Conservation (phyloP, 2,329 filamentous ascomycete species). For the Aureobasidium zeae region DNA sequence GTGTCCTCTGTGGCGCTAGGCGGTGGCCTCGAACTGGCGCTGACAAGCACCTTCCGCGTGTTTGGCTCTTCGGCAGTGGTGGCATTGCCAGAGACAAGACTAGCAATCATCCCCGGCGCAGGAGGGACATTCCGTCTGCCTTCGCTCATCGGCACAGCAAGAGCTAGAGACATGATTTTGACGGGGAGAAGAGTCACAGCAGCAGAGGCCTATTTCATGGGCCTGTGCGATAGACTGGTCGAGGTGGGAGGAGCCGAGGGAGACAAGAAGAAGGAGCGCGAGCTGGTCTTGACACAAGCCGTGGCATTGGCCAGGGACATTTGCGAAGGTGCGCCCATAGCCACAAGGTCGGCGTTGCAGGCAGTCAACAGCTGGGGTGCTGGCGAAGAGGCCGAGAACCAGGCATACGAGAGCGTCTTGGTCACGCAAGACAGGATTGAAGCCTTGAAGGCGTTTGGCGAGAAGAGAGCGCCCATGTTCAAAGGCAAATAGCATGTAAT, state of each 20-base stretch:
- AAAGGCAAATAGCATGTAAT: slow-evolving; percentile 48
- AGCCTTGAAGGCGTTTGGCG: slow-evolving; percentile 74
- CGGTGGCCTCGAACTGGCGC: slow-evolving; percentile 84
- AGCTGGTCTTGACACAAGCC: slow-evolving; percentile 63
- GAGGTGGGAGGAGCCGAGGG: slow-evolving; percentile 58
- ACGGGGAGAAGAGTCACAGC: slow-evolving; percentile 79
- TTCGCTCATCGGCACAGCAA: slow-evolving; percentile 63
- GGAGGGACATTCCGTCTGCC: slow-evolving; percentile 87
- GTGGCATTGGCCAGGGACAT: slow-evolving; percentile 74
- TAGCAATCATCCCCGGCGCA: slow-evolving; percentile 90
- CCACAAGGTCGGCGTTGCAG: slow-evolving; percentile 66
- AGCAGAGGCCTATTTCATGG: slow-evolving; percentile 82
- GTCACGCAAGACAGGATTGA: slow-evolving; percentile 79
- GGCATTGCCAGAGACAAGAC: slow-evolving; percentile 79
- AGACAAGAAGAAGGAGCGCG: slow-evolving; percentile 42
- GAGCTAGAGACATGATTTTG: slow-evolving; percentile 82
- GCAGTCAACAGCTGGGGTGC: slow-evolving; percentile 60
- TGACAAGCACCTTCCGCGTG: slow-evolving; percentile 82
- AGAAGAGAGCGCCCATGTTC: slow-evolving; percentile 64
- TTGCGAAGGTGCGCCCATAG: slow-evolving; percentile 80
- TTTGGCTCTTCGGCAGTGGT: slow-evolving; percentile 70
- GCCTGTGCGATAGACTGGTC: slow-evolving; percentile 81
- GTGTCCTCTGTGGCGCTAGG: slow-evolving; percentile 80
- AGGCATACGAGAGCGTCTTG: slow-evolving; percentile 76
- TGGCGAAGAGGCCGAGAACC: slow-evolving; percentile 70